A percentile compares a stretch with the other conserved stretches of the same genome.
Evolutionary conservation across 108 stramenopile species (phyloP).

Genomic region (Schizochytrium sp.): DNA sequence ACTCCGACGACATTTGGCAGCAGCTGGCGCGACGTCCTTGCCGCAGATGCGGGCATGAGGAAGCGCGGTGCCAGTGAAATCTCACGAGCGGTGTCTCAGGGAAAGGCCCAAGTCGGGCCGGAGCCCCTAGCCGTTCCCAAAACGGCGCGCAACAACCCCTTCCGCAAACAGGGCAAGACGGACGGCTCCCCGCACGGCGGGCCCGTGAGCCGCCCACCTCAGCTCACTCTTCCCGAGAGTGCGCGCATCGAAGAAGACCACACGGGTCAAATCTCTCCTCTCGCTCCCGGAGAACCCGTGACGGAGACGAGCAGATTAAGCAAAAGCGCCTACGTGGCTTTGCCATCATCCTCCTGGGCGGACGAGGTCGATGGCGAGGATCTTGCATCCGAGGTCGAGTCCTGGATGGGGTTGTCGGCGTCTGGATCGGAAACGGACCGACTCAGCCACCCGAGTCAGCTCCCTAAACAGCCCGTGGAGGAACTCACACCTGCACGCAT

Average conservation of each 20-base stretch:
- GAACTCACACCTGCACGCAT: neutral
- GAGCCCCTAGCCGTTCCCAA: no score
- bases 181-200: neutral
- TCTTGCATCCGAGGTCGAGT: neutral
- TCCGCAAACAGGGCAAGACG: neutral
- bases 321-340: neutral
- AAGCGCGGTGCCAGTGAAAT: neutral
- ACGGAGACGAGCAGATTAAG: neutral
- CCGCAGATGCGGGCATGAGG: neutral
- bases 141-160: neutral
- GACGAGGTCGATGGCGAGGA: conserved; percentile 7
- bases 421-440: neutral
- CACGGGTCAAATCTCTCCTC: no score
- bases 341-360: neutral
- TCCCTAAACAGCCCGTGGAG: neutral
- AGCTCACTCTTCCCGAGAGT: neutral
- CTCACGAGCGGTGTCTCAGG: neutral
- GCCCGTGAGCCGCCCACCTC: neutral
- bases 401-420: neutral
- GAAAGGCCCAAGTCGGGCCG: no score
- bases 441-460: neutral
- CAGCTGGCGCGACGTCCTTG: neutral
- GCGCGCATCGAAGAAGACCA: no score
- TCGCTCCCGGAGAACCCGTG: neutral
- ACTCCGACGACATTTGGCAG: no score